A percentile compares a stretch with the other conserved stretches of the same genome.
Evolutionary conservation across 2,329 filamentous ascomycete genomes (phyloP).

Genomic region (Aspergillus thermomutatus): DNA sequence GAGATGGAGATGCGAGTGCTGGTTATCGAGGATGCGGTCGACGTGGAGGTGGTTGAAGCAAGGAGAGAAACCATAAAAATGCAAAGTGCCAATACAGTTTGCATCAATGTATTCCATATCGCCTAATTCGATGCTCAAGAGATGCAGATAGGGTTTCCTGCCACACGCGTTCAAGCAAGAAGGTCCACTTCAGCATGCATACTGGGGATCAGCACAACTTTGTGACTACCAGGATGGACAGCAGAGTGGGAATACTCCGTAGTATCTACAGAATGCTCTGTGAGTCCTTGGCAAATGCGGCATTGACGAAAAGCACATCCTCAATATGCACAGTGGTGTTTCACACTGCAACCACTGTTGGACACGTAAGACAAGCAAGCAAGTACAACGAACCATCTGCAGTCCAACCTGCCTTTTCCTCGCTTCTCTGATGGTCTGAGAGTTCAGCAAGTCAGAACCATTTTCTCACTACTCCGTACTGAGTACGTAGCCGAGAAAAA

Average conservation of each 20-base stretch:
- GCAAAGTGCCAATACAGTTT: not conserved
- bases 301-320: not conserved
- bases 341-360: conserved; percentile 11
- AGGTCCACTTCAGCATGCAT: not conserved
- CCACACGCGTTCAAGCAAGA: not conserved
- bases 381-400: conserved; percentile 3
- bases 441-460: not conserved
- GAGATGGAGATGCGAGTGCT: not conserved
- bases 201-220: too few species aligned
- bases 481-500: not conserved
- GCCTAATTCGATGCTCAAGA: too few species aligned
- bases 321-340: conserved; percentile 8
- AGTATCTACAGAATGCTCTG: too few species aligned
- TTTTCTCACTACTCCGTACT: not conserved
- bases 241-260: too few species aligned
- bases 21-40: not conserved
- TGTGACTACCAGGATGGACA: too few species aligned
- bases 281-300: not conserved
- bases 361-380: not conserved
- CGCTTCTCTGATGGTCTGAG: not conserved
- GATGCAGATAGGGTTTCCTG: not conserved
- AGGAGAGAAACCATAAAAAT: not conserved
- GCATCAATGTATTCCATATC: too few species aligned
- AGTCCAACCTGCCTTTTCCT: conserved; percentile 7
- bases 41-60: not conserved